Percentiles rank a stretch among this genome's conserved stretches.
phyloP scores from a whole-genome alignment of 345 rosid species.

The Rhodamnia argentea region DNA sequence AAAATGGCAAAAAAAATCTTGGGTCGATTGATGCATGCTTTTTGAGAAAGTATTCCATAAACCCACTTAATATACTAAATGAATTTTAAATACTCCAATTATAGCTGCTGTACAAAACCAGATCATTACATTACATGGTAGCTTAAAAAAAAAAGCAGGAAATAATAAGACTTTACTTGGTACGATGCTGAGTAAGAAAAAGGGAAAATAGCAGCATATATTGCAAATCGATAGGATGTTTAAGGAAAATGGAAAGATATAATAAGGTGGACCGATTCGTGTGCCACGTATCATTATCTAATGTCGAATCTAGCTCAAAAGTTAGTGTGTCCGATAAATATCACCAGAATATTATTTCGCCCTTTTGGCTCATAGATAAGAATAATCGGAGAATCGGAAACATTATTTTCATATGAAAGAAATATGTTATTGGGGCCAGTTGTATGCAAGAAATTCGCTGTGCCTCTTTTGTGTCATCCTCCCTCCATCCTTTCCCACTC shows the following conservation, averaged over 20 bases:
- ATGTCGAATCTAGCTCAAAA: too few relatives aligned
- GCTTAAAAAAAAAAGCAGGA: not conserved
- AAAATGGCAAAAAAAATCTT: too few relatives aligned
- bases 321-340: too few relatives aligned
- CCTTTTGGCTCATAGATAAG: not conserved
- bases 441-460: not conserved
- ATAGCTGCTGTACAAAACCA: not conserved
- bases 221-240: not conserved
- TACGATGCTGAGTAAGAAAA: too few relatives aligned
- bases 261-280: accelerated
- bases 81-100: not conserved
- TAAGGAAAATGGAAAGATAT: not conserved
- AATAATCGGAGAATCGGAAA: not conserved
- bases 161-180: not conserved
- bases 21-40: not conserved
- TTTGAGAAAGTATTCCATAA: not conserved
- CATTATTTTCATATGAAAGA: not conserved
- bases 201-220: not conserved
- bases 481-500: not conserved
- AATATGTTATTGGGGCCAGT: not conserved
- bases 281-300: accelerated
- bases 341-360: not conserved
- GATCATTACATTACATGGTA: not conserved
- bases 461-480: not conserved
- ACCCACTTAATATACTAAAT: not conserved